phyloP scores from a whole-genome alignment of 306 rosid genomes.

The Cyclanthera cordifolia region DNA sequence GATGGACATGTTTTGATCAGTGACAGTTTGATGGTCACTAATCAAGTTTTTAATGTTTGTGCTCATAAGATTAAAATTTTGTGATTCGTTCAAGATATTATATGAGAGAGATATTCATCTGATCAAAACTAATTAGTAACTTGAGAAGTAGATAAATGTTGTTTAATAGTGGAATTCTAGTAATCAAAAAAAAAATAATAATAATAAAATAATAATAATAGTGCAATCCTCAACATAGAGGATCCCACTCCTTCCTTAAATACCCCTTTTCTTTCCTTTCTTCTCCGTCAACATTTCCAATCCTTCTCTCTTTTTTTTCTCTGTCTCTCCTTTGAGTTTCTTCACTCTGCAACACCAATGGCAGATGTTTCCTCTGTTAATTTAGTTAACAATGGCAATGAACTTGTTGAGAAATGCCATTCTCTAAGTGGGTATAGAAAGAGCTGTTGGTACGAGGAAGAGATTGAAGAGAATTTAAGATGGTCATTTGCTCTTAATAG shows the following conservation, averaged over 20 bases:
- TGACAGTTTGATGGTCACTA: too few relatives aligned
- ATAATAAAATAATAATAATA: too few relatives aligned
- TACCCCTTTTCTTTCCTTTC: constrained; percentile 16
- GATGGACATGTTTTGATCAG: too few relatives aligned
- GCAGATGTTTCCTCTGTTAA: constrained; percentile 56
- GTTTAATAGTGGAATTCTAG: too few relatives aligned
- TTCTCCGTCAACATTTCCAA: constrained; percentile 6
- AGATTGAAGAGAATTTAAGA: constrained; percentile 84
- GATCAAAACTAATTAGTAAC: too few relatives aligned
- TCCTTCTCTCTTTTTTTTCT: background rate
- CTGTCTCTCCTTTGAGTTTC: constrained; percentile 6
- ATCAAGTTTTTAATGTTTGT: too few relatives aligned
- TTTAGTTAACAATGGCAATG: constrained; percentile 45
- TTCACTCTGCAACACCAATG: constrained; percentile 28
- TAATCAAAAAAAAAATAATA: too few relatives aligned
- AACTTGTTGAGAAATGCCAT: constrained; percentile 41
- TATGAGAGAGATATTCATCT: too few relatives aligned
- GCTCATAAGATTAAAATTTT: too few relatives aligned
- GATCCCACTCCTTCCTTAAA: constrained; percentile 1
- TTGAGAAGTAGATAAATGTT: too few relatives aligned
- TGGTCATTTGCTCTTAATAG: constrained; percentile 97
- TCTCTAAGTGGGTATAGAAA: constrained; percentile 72
- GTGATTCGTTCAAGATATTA: too few relatives aligned
- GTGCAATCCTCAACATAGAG: too few relatives aligned
- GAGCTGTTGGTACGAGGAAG: constrained; percentile 97